phyloP scores from a whole-genome alignment of 192 early-diverging fungal genomes.

The Phycomyces blakesleeanus region DNA sequence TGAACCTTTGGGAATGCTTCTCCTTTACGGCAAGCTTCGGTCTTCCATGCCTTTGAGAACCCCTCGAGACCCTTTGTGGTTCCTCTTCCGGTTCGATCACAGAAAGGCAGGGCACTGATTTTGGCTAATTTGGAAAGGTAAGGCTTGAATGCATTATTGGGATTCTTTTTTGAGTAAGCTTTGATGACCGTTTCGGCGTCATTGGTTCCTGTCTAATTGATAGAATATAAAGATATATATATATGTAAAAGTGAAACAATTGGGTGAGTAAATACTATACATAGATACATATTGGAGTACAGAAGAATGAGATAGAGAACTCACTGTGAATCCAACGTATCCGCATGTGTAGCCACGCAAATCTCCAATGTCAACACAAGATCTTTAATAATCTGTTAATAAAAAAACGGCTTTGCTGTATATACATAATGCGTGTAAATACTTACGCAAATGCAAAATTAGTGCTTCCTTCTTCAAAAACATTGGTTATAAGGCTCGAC shows the following conservation, averaged over 20 bases:
- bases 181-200: slow-evolving; percentile 23
- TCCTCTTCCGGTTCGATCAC: slow-evolving; percentile 1
- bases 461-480: slow-evolving; percentile 31
- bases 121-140: slow-evolving; percentile 9
- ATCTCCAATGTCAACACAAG: slow-evolving; percentile 18
- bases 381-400: slow-evolving; percentile 1
- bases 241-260: too few relatives aligned
- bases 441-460: slow-evolving; percentile 25
- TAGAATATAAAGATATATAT: background rate
- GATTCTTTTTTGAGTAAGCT: slow-evolving; percentile 4
- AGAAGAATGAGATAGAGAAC: too few relatives aligned
- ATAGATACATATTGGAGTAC: too few relatives aligned
- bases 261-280: too few relatives aligned
- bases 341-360: slow-evolving; percentile 26
- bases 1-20: background rate
- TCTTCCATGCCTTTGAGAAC: slow-evolving; percentile 6
- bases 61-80: background rate
- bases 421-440: background rate
- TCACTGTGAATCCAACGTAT: slow-evolving; percentile 28
- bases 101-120: slow-evolving; percentile 4
- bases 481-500: slow-evolving; percentile 29
- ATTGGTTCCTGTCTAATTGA: slow-evolving; percentile 22
- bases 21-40: slow-evolving; percentile 5
- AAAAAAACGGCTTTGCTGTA: background rate
- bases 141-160: slow-evolving; percentile 13